Base-by-base conservation (phyloP, 2,329 filamentous ascomycete genomes). In the Teratosphaeriaceae sp. region DNA sequence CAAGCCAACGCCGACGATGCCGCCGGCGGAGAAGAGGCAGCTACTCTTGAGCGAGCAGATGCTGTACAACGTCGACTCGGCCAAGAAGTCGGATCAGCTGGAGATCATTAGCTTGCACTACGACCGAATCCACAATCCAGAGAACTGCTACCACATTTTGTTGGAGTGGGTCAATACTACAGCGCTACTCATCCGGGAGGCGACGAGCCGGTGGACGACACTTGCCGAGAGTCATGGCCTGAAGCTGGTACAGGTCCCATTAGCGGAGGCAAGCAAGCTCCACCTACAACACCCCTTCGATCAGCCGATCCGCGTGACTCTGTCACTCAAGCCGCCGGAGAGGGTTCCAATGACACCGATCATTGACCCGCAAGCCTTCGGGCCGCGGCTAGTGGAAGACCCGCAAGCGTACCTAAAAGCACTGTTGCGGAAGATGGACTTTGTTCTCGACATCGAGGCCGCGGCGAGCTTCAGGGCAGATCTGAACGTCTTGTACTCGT, bases 101-200 rank as follows among this genome's bases (percentile, higher is more conserved):
- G 92, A 98, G 61, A 78, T 92, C 29, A 82, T 98, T 49, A 89
- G 92, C 49, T 69, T 98, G 27, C 92, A 98, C 64, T 98, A 96
- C 62, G 92, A 98, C 61, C 84, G 92, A 11, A 75, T 98, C 13
- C 90, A 98, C 63, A 97, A 97, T 61, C 94, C 92, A 0, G 92
- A 97, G 61, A 96, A 94, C 61, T 98, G 92, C 68, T 98, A 95
- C 63, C 92, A 98, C 61, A 87, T 98, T 48, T 84, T 92, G 24
- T 82, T 98, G 21, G 90, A 95, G 61, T 98, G 94, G 94, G 87
- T 97, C 78, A 94, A 89, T 57, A 87, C 90, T 1, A 98, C 92
- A 1, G 83, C 90, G 0, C 97, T 96, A 65, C 73, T 98, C 5
- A 88, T 98, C 45, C 89, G 96, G 60, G 92, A 98, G 60, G 80